These are phyloP conservation scores for Xylaria sp. DNA, from an alignment of 2,329 filamentous ascomycete species.

Conservation along the genomic window DNA sequence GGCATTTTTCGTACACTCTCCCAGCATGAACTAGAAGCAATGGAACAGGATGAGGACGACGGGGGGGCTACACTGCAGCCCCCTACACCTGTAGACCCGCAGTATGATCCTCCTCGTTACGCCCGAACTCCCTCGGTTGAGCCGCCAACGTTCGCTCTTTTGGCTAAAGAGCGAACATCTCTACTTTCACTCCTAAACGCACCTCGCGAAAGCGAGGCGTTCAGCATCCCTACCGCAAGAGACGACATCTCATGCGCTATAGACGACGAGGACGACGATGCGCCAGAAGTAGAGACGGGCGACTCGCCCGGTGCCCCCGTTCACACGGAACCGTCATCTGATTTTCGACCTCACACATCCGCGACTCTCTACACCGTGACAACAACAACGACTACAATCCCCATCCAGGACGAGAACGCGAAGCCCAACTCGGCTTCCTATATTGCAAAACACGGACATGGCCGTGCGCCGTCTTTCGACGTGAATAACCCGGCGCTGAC, in stretches of 20 bases:
- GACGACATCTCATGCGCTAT: constrained; percentile 10
- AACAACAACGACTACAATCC: constrained; percentile 64
- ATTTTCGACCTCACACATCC: constrained; percentile 58
- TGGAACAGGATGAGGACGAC: constrained; percentile 48
- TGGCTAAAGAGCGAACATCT: constrained; percentile 65
- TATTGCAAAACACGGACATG: constrained; percentile 21
- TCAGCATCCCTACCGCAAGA: constrained; percentile 56
- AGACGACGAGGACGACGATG: constrained; percentile 15
- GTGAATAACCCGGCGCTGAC: constrained; percentile 67
- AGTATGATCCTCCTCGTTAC: constrained; percentile 55
- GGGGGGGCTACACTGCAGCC: constrained; percentile 46
- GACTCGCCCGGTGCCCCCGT: constrained; percentile 26
- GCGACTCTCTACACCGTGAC: constrained; percentile 59
- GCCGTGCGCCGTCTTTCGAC: constrained; percentile 59
- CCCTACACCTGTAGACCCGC: constrained; percentile 46
- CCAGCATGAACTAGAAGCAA: constrained; percentile 60
- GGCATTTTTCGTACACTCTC: constrained; percentile 72
- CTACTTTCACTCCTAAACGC: constrained; percentile 70
- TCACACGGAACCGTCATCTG: constrained; percentile 2
- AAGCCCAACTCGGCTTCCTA: constrained; percentile 44
- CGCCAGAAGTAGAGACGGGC: constrained; percentile 18
- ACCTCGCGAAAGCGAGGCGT: constrained; percentile 56
- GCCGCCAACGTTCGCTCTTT: constrained; percentile 67
- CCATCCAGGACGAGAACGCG: constrained; percentile 59
- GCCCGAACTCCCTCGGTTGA: constrained; percentile 71